phyloP scores from a whole-genome alignment of 1,284 basidiomycete species.

The Ceratobasidium sp. region DNA sequence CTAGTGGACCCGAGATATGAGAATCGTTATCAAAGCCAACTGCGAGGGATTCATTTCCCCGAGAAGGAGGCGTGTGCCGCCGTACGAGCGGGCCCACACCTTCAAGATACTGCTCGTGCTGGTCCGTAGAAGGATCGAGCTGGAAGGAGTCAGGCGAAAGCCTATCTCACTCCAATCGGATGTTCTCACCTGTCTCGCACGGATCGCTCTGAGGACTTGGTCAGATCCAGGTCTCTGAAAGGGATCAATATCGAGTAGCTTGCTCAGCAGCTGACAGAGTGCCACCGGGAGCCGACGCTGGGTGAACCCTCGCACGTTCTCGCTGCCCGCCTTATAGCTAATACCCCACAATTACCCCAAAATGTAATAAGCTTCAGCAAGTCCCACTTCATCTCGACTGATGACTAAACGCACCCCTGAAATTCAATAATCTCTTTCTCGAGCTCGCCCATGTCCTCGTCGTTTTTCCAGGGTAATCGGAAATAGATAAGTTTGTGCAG shows the following conservation, averaged over 20 bases:
- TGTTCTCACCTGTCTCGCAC: slow-evolving; percentile 34
- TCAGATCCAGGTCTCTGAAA: slow-evolving; percentile 32
- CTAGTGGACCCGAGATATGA: background rate
- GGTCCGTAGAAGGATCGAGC: slow-evolving; percentile 17
- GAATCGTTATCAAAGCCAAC: slow-evolving; percentile 15
- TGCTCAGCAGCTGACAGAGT: slow-evolving; percentile 38
- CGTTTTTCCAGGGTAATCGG: slow-evolving; percentile 74
- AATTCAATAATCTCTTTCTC: slow-evolving; percentile 79
- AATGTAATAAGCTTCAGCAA: slow-evolving; percentile 11
- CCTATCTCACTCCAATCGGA: slow-evolving; percentile 11
- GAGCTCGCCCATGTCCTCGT: slow-evolving; percentile 66
- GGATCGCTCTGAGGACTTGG: slow-evolving; percentile 38
- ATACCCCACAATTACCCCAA: background rate
- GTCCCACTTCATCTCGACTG: background rate
- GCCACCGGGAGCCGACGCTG: slow-evolving; percentile 36
- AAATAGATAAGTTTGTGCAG: slow-evolving; percentile 92
- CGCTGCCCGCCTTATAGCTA: slow-evolving; percentile 37
- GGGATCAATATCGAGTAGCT: slow-evolving; percentile 35
- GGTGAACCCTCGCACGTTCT: slow-evolving; percentile 30
- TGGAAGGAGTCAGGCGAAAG: slow-evolving; percentile 8
- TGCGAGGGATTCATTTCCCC: slow-evolving; percentile 27
- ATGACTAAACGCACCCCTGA: slow-evolving; percentile 60
- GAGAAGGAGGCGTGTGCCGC: slow-evolving; percentile 23
- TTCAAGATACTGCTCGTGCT: background rate
- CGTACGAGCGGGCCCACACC: slow-evolving; percentile 34